These are phyloP conservation scores for Colletotrichum shisoi DNA, from an alignment of 2,329 filamentous ascomycete genomes.

Conservation along the genomic window DNA sequence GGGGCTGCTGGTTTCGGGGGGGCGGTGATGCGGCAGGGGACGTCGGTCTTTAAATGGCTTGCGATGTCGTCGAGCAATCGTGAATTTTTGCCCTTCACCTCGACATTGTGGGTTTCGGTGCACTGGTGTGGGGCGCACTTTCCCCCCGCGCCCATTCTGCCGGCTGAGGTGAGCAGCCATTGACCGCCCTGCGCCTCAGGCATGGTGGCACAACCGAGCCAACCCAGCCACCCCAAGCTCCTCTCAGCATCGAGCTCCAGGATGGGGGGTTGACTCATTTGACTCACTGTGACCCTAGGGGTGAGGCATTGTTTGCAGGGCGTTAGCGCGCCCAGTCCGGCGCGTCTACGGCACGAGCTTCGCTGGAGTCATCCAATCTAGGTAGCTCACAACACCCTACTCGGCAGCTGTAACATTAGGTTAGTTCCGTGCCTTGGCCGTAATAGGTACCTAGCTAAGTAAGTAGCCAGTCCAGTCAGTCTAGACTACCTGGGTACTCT, in stretches of 20 bases:
- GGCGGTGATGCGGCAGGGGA: conserved; percentile 38
- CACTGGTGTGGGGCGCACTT: conserved; percentile 37
- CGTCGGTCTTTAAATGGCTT: conserved; percentile 39
- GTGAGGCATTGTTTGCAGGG: conserved; percentile 2
- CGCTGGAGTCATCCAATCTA: conserved; percentile 11
- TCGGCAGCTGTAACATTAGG: neutral
- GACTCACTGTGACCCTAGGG: conserved; percentile 26
- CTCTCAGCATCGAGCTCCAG: neutral
- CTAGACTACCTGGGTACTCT: too few species aligned
- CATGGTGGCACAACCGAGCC: conserved; percentile 4
- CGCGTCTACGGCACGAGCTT: conserved; percentile 20
- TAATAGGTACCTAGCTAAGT: too few species aligned
- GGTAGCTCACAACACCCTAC: conserved; percentile 4
- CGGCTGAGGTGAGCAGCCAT: conserved; percentile 20
- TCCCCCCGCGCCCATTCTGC: conserved; percentile 39
- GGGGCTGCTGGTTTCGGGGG: conserved; percentile 34
- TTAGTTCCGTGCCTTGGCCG: conserved; percentile 16
- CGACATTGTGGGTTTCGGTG: conserved; percentile 40
- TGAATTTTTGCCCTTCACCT: conserved; percentile 41
- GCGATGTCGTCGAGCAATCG: conserved; percentile 36
- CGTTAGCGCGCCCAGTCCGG: conserved; percentile 18
- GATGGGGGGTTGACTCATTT: neutral
- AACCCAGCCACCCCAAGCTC: conserved; percentile 6
- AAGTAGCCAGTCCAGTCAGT: neutral
- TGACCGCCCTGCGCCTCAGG: conserved; percentile 37